phyloP scores from a whole-genome alignment of 495 filamentous ascomycete species.

The Aspergillus cristatus region DNA sequence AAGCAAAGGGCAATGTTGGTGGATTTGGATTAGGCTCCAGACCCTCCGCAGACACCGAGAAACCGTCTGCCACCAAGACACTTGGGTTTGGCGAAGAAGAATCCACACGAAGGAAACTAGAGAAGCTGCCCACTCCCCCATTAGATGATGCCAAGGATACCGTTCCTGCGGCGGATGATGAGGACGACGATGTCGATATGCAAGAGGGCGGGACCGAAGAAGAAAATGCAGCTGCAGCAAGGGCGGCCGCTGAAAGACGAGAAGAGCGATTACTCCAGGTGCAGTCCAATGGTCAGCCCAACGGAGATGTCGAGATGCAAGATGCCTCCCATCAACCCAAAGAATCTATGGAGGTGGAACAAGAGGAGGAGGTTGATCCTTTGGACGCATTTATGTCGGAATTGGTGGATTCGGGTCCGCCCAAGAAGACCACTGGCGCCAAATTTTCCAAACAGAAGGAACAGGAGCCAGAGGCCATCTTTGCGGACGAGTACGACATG shows the following conservation, averaged over 20 bases:
- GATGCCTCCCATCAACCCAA: constrained; percentile 35
- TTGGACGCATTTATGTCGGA: constrained; percentile 93
- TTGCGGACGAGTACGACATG: constrained; percentile 72
- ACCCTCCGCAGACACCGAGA: constrained; percentile 51
- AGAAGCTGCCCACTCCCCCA: constrained; percentile 72
- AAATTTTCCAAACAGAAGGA: constrained; percentile 38
- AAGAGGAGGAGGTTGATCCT: constrained; percentile 73
- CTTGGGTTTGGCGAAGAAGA: constrained; percentile 86
- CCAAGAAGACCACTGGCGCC: constrained; percentile 27
- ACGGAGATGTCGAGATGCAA: constrained; percentile 29
- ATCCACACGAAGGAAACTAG: constrained; percentile 71
- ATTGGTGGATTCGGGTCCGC: constrained; percentile 48
- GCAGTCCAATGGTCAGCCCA: constrained; percentile 13
- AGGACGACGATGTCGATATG: constrained; percentile 66
- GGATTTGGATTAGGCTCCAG: constrained; percentile 75
- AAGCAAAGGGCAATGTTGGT: constrained; percentile 65
- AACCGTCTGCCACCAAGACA: constrained; percentile 57
- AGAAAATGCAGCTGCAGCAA: constrained; percentile 73
- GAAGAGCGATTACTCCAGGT: constrained; percentile 47
- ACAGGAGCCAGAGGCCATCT: constrained; percentile 73
- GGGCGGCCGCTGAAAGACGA: constrained; percentile 67
- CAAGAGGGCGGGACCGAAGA: constrained; percentile 75
- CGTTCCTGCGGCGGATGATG: constrained; percentile 52
- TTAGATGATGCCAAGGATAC: constrained; percentile 51
- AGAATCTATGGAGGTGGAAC: constrained; percentile 30